A percentile compares a stretch with the other conserved stretches of the same genome.
Conservation (phyloP, 331 rosid species). For the Stylosanthes scabra region DNA sequence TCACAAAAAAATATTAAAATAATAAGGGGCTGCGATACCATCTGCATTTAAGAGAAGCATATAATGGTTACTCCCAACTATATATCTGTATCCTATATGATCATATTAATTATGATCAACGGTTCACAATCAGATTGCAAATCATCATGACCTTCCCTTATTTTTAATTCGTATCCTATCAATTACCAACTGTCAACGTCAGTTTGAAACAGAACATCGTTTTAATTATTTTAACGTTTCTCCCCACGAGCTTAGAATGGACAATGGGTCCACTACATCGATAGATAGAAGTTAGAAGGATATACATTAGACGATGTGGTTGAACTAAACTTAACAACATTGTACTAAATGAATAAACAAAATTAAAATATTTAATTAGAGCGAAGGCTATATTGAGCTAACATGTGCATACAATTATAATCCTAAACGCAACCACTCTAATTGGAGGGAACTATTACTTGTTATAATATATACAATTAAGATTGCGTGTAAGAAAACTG, state of each 20-base stretch:
- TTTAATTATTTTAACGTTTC: not conserved
- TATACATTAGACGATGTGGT: slow-evolving; percentile 24
- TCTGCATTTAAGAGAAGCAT: too few relatives aligned
- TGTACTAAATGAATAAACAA: not conserved
- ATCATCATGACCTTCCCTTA: too few relatives aligned
- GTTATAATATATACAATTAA: not conserved
- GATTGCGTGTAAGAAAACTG: slow-evolving; percentile 43
- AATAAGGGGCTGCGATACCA: too few relatives aligned
- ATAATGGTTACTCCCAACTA: too few relatives aligned
- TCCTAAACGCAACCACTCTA: slow-evolving; percentile 11
- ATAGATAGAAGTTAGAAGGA: not conserved
- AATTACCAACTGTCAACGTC: too few relatives aligned
- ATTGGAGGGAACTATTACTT: not conserved
- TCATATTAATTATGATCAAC: too few relatives aligned
- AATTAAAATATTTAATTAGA: not conserved
- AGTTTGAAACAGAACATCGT: too few relatives aligned
- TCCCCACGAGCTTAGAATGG: not conserved
- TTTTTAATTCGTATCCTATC: too few relatives aligned
- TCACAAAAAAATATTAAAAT: too few relatives aligned
- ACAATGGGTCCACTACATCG: slow-evolving; percentile 1
- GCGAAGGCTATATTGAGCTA: not conserved
- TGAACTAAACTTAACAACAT: slow-evolving; percentile 34
- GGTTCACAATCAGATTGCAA: too few relatives aligned
- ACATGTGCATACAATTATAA: not conserved
- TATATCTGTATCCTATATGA: too few relatives aligned